Evolutionary conservation across 768 basidiomycete genomes (phyloP), one percentile per base, ranked within the genome.

Genomic region (Kwoniella bestiolae): DNA sequence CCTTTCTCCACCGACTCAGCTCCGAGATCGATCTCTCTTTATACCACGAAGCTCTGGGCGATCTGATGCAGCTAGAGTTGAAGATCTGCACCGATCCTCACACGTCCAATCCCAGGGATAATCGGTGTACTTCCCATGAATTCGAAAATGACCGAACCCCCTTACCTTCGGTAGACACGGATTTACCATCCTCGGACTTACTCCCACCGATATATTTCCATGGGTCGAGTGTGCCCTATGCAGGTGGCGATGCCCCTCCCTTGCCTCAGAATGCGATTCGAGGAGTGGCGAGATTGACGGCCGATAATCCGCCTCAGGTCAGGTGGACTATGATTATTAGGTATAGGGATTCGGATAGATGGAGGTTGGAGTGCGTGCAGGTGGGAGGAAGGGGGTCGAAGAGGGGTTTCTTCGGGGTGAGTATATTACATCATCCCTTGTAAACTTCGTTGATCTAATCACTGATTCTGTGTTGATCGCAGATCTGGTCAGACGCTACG

Each of bases 241-340:
- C 26, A 14, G 67, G 58, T 35, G 32, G 38, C 16, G 14, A 66
- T 46, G 67, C 68, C 1, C 29, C 70, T 3, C 34, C 52, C 2
- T 57, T 60, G n/a, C 63, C 66, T 2, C 29, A 63, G 14, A 70
- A 67, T 45, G 68, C 69, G 26, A 68, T 77, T 1, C 45, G 74
- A 12, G 79, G 79, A 14, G 65, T 70, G 28, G 76, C 75, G 9
- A 46, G 61, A 11, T 59, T 80, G 21, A 80, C 78, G 29, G 63
- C 73, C 35, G 79, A 80, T 49, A 44, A 71, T 50, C 76, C 74
- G 41, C 78, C 78, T 14, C 73, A 79, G 53, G 76, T 80, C 16
- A 72, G 76, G 51, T 79, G 76, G 75, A 80, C 79, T 14, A 56
- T 77, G 64, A 68, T 80, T 1, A 75, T 80, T 25, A 28, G 75